These are phyloP conservation scores for Cyclocybe aegerita DNA, from an alignment of 768 basidiomycete genomes.

Conservation along the genomic window DNA sequence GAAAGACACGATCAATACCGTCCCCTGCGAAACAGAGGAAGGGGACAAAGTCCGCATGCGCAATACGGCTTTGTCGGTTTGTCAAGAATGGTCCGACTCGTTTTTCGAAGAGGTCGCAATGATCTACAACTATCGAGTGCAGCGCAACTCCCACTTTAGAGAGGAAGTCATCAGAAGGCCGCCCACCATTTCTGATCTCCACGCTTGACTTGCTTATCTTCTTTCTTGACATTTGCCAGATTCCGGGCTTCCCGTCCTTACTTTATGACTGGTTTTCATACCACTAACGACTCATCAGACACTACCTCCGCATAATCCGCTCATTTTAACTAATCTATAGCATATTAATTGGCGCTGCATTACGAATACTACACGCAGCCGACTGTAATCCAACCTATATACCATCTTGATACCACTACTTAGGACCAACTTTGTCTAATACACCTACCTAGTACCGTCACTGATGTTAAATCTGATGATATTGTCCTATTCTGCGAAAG, in stretches of 20 bases:
- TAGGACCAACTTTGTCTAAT: neutral
- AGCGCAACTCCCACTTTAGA: conserved; percentile 29
- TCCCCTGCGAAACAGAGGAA: conserved; percentile 34
- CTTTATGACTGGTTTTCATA: conserved; percentile 6
- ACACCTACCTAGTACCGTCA: neutral
- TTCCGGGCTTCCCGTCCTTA: neutral
- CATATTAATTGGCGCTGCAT: conserved; percentile 2
- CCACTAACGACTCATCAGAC: neutral
- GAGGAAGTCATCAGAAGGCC: conserved; percentile 13
- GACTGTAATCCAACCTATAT: too few relatives aligned
- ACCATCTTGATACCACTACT: neutral
- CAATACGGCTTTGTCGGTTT: conserved; percentile 43
- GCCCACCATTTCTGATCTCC: conserved; percentile 14
- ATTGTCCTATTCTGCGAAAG: neutral
- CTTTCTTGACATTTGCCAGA: neutral
- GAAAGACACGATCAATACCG: conserved; percentile 24
- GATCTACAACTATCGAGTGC: conserved; percentile 50
- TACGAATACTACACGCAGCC: neutral
- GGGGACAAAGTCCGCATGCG: conserved; percentile 49
- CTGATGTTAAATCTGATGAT: neutral
- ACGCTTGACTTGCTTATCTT: conserved; percentile 8
- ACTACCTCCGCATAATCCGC: neutral
- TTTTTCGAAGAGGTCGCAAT: conserved; percentile 64
- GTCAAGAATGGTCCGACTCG: conserved; percentile 58
- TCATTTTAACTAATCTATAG: neutral